Conservation (phyloP, 768 basidiomycete species). For the Podaxis pistillaris region DNA sequence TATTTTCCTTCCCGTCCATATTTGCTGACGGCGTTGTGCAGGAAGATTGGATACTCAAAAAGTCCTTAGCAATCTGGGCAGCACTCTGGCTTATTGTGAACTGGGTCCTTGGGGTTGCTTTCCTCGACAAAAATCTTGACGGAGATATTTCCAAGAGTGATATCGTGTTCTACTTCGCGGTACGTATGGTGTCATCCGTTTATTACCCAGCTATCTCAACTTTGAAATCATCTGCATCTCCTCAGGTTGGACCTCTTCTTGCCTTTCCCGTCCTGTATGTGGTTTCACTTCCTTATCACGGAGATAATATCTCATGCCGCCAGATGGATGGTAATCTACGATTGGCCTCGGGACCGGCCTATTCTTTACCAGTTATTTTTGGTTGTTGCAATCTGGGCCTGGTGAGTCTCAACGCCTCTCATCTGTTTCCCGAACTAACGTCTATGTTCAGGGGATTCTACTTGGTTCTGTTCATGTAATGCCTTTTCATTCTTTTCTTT, state of each 20-base stretch:
- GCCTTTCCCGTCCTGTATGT: slow-evolving; percentile 59
- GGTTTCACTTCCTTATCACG: not conserved
- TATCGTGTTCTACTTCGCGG: slow-evolving; percentile 60
- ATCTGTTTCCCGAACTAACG: slow-evolving; percentile 15
- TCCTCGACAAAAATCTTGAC: slow-evolving; percentile 26
- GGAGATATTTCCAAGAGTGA: slow-evolving; percentile 40
- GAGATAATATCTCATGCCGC: not conserved
- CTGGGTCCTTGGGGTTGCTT: slow-evolving; percentile 62
- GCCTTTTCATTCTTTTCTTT: slow-evolving; percentile 33
- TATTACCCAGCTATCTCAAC: not conserved
- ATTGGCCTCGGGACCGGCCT: slow-evolving; percentile 65
- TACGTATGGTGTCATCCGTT: slow-evolving; percentile 15
- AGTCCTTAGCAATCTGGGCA: slow-evolving; percentile 63
- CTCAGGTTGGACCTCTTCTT: slow-evolving; percentile 53
- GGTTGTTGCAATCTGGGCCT: slow-evolving; percentile 58
- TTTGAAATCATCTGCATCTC: not conserved
- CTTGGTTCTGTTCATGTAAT: slow-evolving; percentile 53
- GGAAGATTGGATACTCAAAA: slow-evolving; percentile 75
- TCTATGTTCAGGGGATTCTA: slow-evolving; percentile 49
- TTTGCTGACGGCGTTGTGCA: slow-evolving; percentile 23
- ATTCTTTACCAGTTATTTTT: slow-evolving; percentile 63
- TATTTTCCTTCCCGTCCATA: not conserved
- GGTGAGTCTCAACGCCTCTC: slow-evolving; percentile 35
- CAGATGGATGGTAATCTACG: slow-evolving; percentile 62
- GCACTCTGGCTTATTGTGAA: slow-evolving; percentile 63